Evolutionary conservation across 345 rosid genomes (phyloP).

Genomic region (sweet orange (Citrus sinensis)): DVS_A1.0 CM039165.1:23101501-23102000

Average conservation of each 20-base stretch:
- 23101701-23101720: background rate
- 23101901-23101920: constrained; percentile 69
- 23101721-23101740: background rate
- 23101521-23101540: too few relatives aligned
- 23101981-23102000: too few relatives aligned
- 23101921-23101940: constrained; percentile 63
- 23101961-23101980: background rate
- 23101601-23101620: too few relatives aligned
- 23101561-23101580: too few relatives aligned
- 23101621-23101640: too few relatives aligned
- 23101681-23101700: too few relatives aligned
- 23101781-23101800: constrained; percentile 46
- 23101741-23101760: constrained; percentile 44
- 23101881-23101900: constrained; percentile 65
- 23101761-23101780: constrained; percentile 58
- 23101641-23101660: too few relatives aligned
- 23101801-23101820: constrained; percentile 49
- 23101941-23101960: constrained; percentile 16
- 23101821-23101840: constrained; percentile 67
- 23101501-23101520: too few relatives aligned
- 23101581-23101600: too few relatives aligned
- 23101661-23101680: too few relatives aligned
- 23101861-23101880: constrained; percentile 92
- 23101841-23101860: constrained; percentile 59
- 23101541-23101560: too few relatives aligned